Percentiles rank a stretch among this genome's conserved stretches.
Conservation (phyloP, 768 basidiomycete species). For the Boletus subparvulus region DNA sequence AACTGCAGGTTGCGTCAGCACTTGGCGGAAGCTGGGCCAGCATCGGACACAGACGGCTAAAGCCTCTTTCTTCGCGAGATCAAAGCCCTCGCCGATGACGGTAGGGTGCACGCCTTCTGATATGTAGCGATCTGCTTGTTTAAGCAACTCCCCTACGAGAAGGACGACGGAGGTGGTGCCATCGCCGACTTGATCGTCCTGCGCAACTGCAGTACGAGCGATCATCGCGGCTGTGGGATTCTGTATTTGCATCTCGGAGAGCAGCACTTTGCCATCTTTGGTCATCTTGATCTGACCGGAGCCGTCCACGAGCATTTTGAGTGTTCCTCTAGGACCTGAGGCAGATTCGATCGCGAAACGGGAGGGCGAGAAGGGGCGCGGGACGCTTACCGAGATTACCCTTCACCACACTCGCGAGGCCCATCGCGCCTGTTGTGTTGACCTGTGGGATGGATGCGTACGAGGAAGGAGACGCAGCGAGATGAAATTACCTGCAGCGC, state of each 20-base stretch:
- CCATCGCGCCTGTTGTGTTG: slow-evolving; percentile 92
- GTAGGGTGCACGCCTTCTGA: slow-evolving; percentile 98
- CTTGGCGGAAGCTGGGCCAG: slow-evolving; percentile 8
- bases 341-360: slow-evolving; percentile 25
- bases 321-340: slow-evolving; percentile 90
- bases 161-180: slow-evolving; percentile 97
- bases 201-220: slow-evolving; percentile 95
- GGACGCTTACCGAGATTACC: slow-evolving; percentile 81
- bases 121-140: slow-evolving; percentile 97
- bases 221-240: slow-evolving; percentile 99
- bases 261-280: slow-evolving; percentile 97
- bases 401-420: slow-evolving; percentile 95
- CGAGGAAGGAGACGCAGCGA: slow-evolving; percentile 17
- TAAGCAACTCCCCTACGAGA: slow-evolving; percentile 91
- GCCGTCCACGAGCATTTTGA: slow-evolving; percentile 99
- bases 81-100: slow-evolving; percentile 92
- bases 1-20: slow-evolving; percentile 56
- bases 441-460: slow-evolving; percentile 51
- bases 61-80: slow-evolving; percentile 96
- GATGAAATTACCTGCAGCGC: slow-evolving; percentile 74
- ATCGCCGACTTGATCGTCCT: slow-evolving; percentile 99
- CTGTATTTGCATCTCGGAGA: slow-evolving; percentile 99
- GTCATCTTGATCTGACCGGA: slow-evolving; percentile 99
- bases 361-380: slow-evolving; percentile 14
- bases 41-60: slow-evolving; percentile 58